Evolutionary conservation across 768 basidiomycete genomes (phyloP), one percentile per base, ranked within the genome.

Genomic region (Pleurotus pulmonarius): DNA sequence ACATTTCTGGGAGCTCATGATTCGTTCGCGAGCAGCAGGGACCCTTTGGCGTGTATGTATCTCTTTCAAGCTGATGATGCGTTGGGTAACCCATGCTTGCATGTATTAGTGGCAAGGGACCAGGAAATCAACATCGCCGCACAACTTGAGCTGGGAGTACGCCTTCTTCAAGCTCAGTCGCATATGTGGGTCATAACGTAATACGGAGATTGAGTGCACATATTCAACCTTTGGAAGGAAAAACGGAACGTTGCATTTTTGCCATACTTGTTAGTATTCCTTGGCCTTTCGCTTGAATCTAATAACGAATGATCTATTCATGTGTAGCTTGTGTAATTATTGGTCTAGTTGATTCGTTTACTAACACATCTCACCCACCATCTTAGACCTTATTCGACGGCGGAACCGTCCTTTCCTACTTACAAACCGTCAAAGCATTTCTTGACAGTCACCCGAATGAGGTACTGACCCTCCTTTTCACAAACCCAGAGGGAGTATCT

Each of bases 391-490:
- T 84, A 9, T 84, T 81, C 59, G 79, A 86, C 56, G 82, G 83
- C 1, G 82, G 83, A 16, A 65, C 69, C 9, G 77, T 79, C 0
- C 63, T 69, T 3, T 69, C 70, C 55, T 85, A 84, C 66, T 72
- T 87, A 18, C 68, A 69, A 46, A 73, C 59, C 4, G 82, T 86
- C 64, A 81, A 80, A 61, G 69, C 73, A 1, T 87, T 79, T 71
- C 71, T 86, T 22, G 75, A 78, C 46, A 70, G 76, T 11, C 83
- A 87, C 61, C 85, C 86, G 0, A 83, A 79, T 59, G 86, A 87
- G 58, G 83, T 87, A 39, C 58, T 87, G 44, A 84, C 85, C 0
- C 69, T 87, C 51, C 68, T 87, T 46, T 85, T 88, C 63, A 86
- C 86, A 41, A 87, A 88, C 63, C 82, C 80, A 2, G 86, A 87